These are phyloP conservation scores for Amylocarpus encephaloides DNA, from an alignment of 2,329 filamentous ascomycete genomes.

Conservation along the genomic window DNA sequence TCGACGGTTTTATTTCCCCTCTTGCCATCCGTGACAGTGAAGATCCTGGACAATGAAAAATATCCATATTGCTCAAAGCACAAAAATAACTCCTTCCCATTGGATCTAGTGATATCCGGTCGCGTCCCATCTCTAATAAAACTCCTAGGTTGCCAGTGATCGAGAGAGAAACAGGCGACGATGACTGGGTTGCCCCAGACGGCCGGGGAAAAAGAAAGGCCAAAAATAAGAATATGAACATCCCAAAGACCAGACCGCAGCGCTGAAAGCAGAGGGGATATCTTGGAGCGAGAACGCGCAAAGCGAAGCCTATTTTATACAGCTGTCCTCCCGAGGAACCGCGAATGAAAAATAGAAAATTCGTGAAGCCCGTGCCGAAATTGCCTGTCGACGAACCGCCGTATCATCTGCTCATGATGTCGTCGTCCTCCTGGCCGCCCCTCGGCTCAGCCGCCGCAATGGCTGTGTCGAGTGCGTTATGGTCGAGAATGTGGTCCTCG, in stretches of 20 bases:
- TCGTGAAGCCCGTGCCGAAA: constrained; percentile 5
- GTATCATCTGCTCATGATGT: constrained; percentile 4
- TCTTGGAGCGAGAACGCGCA: constrained; percentile 4
- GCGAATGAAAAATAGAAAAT: constrained; percentile 8
- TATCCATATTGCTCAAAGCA: no score
- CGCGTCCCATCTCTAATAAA: constrained; percentile 2
- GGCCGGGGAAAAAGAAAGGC: background rate
- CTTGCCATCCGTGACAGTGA: no score
- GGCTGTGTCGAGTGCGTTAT: constrained; percentile 22
- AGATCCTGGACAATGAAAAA: no score
- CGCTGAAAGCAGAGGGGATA: constrained; percentile 5
- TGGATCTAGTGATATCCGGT: constrained; percentile 3
- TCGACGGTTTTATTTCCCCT: no score
- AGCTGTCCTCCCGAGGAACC: constrained; percentile 13
- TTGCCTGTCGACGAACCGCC: background rate
- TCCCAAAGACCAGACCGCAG: background rate
- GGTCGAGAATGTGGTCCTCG: constrained; percentile 24
- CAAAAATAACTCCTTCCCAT: constrained; percentile 8
- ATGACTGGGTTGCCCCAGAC: background rate
- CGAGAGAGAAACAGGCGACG: background rate
- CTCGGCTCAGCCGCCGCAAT: constrained; percentile 17
- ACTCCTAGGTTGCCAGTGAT: constrained; percentile 4
- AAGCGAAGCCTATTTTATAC: constrained; percentile 11
- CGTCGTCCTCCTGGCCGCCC: background rate
- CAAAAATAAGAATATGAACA: background rate